Evolutionary conservation across 352 stramenopile species (phyloP).

Genomic region (Phytophthora sojae): DNA sequence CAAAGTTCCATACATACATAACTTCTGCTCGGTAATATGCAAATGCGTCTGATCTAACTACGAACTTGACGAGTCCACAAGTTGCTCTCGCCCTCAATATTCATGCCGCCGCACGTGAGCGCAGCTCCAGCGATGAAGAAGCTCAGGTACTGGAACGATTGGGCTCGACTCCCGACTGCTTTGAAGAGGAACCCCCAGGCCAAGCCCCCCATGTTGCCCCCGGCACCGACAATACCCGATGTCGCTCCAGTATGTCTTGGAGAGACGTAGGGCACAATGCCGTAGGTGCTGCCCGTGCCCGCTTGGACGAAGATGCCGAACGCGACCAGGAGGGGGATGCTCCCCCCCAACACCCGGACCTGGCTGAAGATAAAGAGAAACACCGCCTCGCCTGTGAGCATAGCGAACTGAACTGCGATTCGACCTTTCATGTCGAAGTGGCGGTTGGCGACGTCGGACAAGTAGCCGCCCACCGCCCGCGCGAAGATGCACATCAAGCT

Average conservation of each 20-base stretch:
- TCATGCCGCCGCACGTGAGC: neutral
- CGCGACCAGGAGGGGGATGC: constrained; percentile 83
- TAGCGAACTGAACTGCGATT: constrained; percentile 78
- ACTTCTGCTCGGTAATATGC: too few species aligned
- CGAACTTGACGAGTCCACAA: neutral
- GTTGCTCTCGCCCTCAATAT: constrained; percentile 8
- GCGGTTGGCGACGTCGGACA: constrained; percentile 79
- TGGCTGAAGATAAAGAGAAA: constrained; percentile 88
- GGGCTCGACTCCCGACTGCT: constrained; percentile 33
- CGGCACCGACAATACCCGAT: constrained; percentile 62
- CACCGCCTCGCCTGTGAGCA: constrained; percentile 69
- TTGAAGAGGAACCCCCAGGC: constrained; percentile 63
- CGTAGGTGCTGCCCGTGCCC: constrained; percentile 51
- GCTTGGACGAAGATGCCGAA: constrained; percentile 89
- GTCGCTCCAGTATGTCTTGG: constrained; percentile 48
- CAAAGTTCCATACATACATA: too few species aligned
- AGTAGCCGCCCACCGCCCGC: constrained; percentile 80
- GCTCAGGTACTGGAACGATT: constrained; percentile 55
- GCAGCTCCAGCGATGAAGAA: constrained; percentile 37
- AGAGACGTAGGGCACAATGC: constrained; percentile 64
- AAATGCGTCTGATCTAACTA: too few species aligned
- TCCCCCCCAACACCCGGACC: constrained; percentile 41
- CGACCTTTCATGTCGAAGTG: constrained; percentile 44
- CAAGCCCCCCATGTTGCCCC: constrained; percentile 56
- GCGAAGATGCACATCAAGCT: constrained; percentile 95